Percentiles rank a stretch among this genome's conserved stretches.
Conservation (phyloP, 768 basidiomycete genomes). For the Lyophyllum shimeji region DNA sequence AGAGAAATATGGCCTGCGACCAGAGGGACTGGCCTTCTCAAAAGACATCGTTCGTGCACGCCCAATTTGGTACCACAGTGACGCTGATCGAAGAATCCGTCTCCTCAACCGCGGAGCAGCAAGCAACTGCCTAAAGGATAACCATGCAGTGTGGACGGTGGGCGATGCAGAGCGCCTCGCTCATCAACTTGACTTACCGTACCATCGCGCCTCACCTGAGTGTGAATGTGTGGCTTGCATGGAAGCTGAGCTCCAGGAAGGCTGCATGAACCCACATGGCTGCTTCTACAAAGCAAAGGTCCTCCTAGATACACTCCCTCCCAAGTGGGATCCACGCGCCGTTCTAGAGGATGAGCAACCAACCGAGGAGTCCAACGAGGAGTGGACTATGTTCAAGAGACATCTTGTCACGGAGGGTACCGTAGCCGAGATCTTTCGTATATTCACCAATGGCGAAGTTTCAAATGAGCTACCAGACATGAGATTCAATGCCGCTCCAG, state of each 20-base stretch:
- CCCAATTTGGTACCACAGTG: slow-evolving; percentile 33
- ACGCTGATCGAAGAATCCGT: slow-evolving; percentile 2
- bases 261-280: slow-evolving; percentile 11
- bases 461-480: background rate
- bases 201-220: background rate
- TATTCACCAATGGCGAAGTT: background rate
- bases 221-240: background rate
- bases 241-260: background rate
- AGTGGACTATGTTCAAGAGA: background rate
- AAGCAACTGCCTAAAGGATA: slow-evolving; percentile 15
- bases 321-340: slow-evolving; percentile 22
- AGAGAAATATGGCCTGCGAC: slow-evolving; percentile 15
- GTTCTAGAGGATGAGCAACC: background rate
- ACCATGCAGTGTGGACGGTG: slow-evolving; percentile 15
- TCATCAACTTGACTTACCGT: background rate
- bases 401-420: background rate
- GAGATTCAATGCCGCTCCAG: background rate
- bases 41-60: slow-evolving; percentile 12
- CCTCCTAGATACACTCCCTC: slow-evolving; percentile 16
- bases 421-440: background rate
- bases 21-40: background rate
- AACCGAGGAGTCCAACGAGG: background rate
- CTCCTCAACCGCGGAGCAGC: background rate
- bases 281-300: slow-evolving; percentile 14
- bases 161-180: slow-evolving; percentile 2